Conservation (phyloP, 129 eudicot genomes). For the Cynara cardunculus region DNA sequence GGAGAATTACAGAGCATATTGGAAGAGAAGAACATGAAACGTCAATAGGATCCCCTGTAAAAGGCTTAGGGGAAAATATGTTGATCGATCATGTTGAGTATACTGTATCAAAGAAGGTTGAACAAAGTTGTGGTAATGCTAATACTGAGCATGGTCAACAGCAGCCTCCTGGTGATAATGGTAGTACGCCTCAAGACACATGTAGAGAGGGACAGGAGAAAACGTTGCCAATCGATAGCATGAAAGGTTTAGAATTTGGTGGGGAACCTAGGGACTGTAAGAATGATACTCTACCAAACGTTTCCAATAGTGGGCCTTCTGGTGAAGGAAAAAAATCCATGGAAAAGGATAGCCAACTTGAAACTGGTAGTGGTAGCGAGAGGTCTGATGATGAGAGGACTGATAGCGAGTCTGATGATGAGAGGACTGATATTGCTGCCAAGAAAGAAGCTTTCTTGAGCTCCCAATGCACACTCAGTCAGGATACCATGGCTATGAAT, state of each 20-base stretch:
- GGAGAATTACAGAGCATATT: not conserved
- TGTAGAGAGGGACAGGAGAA: too few species aligned
- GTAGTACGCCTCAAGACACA: too few species aligned
- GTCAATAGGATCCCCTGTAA: slow-evolving; percentile 9
- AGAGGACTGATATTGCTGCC: slow-evolving; percentile 31
- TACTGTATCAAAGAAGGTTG: slow-evolving; percentile 17
- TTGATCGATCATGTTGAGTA: slow-evolving; percentile 8
- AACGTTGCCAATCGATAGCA: too few species aligned
- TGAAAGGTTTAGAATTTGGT: not conserved
- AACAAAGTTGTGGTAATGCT: slow-evolving; percentile 7
- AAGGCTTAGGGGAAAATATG: slow-evolving; percentile 10
- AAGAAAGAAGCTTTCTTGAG: slow-evolving; percentile 46
- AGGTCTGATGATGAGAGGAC: slow-evolving; percentile 9
- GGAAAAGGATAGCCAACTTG: not conserved
- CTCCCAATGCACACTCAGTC: slow-evolving; percentile 41
- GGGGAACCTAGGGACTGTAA: not conserved
- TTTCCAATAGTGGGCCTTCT: not conserved
- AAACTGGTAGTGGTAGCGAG: slow-evolving; percentile 24
- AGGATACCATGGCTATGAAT: slow-evolving; percentile 47
- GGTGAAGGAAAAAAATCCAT: slow-evolving; percentile 11
- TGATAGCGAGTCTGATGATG: slow-evolving; percentile 19
- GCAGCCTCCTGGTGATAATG: slow-evolving; percentile 6
- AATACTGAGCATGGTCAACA: slow-evolving; percentile 12
- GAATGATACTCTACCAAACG: slow-evolving; percentile 5
- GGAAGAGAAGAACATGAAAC: slow-evolving; percentile 18